A percentile compares a stretch with the other conserved stretches of the same genome.
Evolutionary conservation across 306 rosid genomes (phyloP).

Genomic region (Corylus americana): DNA sequence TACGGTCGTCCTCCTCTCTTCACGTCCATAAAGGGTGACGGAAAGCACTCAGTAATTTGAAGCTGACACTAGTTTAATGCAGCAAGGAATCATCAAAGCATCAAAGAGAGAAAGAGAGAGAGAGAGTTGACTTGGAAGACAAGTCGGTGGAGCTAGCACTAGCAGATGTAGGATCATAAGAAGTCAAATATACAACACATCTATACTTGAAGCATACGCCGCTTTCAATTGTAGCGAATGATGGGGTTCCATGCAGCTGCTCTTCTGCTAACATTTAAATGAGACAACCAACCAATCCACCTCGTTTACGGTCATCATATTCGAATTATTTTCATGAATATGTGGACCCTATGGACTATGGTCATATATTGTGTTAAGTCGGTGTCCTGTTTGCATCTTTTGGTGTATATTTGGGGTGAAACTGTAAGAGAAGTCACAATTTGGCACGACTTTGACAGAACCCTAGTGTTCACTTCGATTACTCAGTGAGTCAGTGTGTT

Average conservation of each 20-base stretch:
- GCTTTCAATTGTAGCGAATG: neutral
- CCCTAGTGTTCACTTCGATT: too few relatives aligned
- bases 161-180: neutral
- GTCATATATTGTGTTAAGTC: too few relatives aligned
- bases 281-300: constrained; percentile 1
- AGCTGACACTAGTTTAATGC: neutral
- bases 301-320: neutral
- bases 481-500: too few relatives aligned
- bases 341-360: neutral
- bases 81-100: neutral
- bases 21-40: neutral
- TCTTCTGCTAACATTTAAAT: constrained; percentile 4
- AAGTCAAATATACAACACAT: neutral
- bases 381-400: too few relatives aligned
- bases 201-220: neutral
- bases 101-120: neutral
- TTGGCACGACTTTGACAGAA: too few relatives aligned
- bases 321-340: neutral
- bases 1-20: neutral
- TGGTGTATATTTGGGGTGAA: too few relatives aligned
- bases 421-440: too few relatives aligned
- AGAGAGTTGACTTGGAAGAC: constrained; percentile 6
- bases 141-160: neutral
- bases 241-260: neutral
- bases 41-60: neutral